Evolutionary conservation across 495 filamentous ascomycete species (phyloP).

Genomic region (Aspergillus campestris): DNA sequence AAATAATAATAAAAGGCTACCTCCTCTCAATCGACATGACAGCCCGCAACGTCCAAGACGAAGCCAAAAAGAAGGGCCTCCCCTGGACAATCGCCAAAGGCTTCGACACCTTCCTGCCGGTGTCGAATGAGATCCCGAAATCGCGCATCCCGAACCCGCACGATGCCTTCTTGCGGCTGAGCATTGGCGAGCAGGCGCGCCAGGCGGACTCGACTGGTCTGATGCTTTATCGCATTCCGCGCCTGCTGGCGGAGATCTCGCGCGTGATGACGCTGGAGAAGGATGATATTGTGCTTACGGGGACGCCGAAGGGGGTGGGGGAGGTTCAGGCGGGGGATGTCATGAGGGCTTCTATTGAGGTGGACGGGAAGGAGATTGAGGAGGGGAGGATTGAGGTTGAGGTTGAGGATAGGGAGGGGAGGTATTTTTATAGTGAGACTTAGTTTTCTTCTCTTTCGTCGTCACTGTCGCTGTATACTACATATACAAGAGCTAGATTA

Average conservation of each 20-base stretch:
- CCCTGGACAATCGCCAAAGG: constrained; percentile 95
- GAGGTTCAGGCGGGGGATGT: constrained; percentile 77
- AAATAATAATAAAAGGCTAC: constrained; percentile 47
- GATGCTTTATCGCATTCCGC: constrained; percentile 89
- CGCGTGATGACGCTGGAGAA: constrained; percentile 88
- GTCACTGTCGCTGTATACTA: background rate
- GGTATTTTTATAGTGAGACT: constrained; percentile 41
- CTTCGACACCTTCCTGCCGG: constrained; percentile 92
- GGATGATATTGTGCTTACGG: constrained; percentile 88
- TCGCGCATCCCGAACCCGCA: constrained; percentile 76
- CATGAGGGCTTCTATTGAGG: constrained; percentile 75
- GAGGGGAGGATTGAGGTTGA: constrained; percentile 78
- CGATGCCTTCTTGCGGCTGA: constrained; percentile 73
- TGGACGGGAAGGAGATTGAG: constrained; percentile 75
- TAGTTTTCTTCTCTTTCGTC: constrained; percentile 3
- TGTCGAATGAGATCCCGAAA: constrained; percentile 71
- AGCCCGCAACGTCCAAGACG: constrained; percentile 83
- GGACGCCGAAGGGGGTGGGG: constrained; percentile 94
- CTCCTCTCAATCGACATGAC: constrained; percentile 89
- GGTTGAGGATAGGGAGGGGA: constrained; percentile 60
- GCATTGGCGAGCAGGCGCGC: constrained; percentile 61
- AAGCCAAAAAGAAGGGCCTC: constrained; percentile 94
- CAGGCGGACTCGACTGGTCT: constrained; percentile 82
- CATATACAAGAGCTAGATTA: background rate
- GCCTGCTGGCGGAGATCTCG: constrained; percentile 80